These are phyloP conservation scores for Papiliotrema flavescens DNA, from an alignment of 1,284 basidiomycete genomes.

Conservation along the genomic window DNA sequence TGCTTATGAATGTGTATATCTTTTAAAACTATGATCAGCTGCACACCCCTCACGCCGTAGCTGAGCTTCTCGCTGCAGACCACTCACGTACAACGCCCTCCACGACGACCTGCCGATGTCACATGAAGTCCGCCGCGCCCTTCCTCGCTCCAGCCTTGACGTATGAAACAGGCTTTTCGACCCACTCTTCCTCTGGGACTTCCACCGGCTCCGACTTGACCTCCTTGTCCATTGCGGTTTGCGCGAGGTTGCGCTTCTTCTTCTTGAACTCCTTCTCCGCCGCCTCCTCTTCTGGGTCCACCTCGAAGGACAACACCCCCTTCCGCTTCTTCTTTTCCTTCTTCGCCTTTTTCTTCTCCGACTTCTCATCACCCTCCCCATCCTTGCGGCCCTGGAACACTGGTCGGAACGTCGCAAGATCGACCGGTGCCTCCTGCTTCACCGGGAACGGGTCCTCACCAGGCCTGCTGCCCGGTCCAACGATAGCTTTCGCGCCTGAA, in stretches of 20 bases:
- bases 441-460: constrained; percentile 10
- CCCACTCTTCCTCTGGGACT: constrained; percentile 51
- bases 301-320: constrained; percentile 65
- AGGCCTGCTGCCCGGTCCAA: background rate
- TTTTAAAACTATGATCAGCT: too few species aligned
- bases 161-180: constrained; percentile 49
- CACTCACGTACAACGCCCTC: too few species aligned
- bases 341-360: constrained; percentile 48
- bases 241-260: constrained; percentile 23
- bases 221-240: constrained; percentile 28
- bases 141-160: constrained; percentile 21
- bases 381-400: constrained; percentile 56
- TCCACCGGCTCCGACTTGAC: constrained; percentile 34
- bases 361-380: constrained; percentile 22
- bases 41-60: too few species aligned
- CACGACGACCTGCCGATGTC: too few species aligned
- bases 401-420: constrained; percentile 50
- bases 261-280: constrained; percentile 16
- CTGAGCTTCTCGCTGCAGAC: too few species aligned
- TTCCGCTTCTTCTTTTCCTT: constrained; percentile 47
- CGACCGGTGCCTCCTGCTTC: constrained; percentile 29
- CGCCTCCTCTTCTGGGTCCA: constrained; percentile 49
- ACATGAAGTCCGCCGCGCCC: constrained; percentile 46
- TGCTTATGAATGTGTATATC: too few species aligned
- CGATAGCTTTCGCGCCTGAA: constrained; percentile 22